These are phyloP conservation scores for Skeletonema marinoi DNA, from an alignment of 108 stramenopile species.

Conservation along the genomic window DNA sequence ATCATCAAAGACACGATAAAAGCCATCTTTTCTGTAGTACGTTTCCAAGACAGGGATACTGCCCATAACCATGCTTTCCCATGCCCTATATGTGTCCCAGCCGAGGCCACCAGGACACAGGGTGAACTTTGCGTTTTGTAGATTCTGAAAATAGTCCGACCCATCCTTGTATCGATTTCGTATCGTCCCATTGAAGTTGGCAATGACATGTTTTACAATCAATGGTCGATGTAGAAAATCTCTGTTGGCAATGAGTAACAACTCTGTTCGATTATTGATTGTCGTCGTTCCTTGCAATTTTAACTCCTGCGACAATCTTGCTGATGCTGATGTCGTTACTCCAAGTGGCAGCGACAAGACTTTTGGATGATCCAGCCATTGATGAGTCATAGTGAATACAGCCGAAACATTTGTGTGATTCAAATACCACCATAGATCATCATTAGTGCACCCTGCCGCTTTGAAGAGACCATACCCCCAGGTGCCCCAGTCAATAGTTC, in stretches of 20 bases:
- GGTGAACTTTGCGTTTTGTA: conserved; percentile 51
- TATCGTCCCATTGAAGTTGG: conserved; percentile 46
- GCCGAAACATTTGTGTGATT: conserved; percentile 48
- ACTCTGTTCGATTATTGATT: conserved; percentile 20
- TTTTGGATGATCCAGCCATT: conserved; percentile 51
- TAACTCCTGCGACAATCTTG: no score
- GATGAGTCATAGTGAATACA: conserved; percentile 52
- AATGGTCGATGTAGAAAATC: conserved; percentile 14
- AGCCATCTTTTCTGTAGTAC: conserved; percentile 50
- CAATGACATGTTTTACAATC: conserved; percentile 37
- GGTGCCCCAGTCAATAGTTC: conserved; percentile 44
- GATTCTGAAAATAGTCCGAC: conserved; percentile 14
- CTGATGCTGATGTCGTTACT: background rate
- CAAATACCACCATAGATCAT: conserved; percentile 40
- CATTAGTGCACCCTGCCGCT: conserved; percentile 2
- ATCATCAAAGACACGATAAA: conserved; percentile 43
- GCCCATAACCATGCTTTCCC: conserved; percentile 51
- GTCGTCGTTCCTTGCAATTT: background rate
- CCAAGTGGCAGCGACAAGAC: conserved; percentile 57
- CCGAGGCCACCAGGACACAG: conserved; percentile 60
- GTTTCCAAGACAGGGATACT: conserved; percentile 57
- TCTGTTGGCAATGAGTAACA: conserved; percentile 53
- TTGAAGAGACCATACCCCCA: conserved; percentile 14
- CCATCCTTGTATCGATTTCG: conserved; percentile 17
- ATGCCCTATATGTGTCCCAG: conserved; percentile 59